Evolutionary conservation across 805 yeast genomes (phyloP).

Genomic region (Saccharomyces kudriavzevii): DNA sequence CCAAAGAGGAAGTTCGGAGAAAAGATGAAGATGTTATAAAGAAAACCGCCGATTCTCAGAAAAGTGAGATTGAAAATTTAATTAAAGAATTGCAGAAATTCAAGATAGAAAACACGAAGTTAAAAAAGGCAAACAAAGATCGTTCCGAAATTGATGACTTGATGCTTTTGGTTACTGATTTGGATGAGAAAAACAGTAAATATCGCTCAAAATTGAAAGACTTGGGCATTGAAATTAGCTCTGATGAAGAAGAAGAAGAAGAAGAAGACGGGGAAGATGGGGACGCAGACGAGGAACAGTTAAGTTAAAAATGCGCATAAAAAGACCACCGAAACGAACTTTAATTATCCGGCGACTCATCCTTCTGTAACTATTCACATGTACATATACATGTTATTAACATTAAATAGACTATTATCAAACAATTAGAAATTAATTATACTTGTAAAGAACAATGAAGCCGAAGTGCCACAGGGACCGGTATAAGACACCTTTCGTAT

Average conservation of each 20-base stretch:
- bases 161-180: constrained; percentile 65
- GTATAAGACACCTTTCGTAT: no score
- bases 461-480: no score
- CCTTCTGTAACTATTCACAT: neutral
- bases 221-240: constrained; percentile 54
- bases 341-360: neutral
- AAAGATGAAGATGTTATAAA: neutral
- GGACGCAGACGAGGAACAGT: constrained; percentile 32
- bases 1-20: constrained; percentile 1
- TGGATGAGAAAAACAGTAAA: constrained; percentile 57
- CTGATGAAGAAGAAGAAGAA: constrained; percentile 64
- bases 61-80: constrained; percentile 1
- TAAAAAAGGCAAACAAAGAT: constrained; percentile 9
- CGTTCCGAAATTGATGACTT: constrained; percentile 48
- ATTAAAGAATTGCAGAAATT: constrained; percentile 4
- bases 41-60: neutral
- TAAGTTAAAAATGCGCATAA: constrained; percentile 13
- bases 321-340: constrained; percentile 1
- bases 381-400: neutral
- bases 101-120: constrained; percentile 5
- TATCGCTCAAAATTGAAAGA: constrained; percentile 46
- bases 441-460: no score
- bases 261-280: constrained; percentile 50
- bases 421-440: no score
- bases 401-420: no score